These are phyloP conservation scores for Zopfochytrium polystomum DNA, from an alignment of 371 early-diverging fungal genomes.

Conservation along the genomic window DNA sequence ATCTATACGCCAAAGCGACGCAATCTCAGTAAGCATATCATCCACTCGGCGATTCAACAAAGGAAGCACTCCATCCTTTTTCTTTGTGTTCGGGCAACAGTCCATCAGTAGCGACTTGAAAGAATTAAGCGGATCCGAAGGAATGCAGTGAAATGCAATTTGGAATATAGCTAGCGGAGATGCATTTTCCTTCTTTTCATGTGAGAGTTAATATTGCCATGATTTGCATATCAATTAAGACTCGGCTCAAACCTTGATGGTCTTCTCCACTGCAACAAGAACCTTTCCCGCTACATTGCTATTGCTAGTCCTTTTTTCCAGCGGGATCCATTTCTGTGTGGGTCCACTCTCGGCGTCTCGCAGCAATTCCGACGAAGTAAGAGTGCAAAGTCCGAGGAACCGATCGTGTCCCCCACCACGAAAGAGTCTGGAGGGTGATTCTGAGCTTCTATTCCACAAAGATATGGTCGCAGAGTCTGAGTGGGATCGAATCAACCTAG, in stretches of 20 bases:
- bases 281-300: slow-evolving; percentile 33
- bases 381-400: background rate
- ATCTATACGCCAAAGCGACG: no score
- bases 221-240: background rate
- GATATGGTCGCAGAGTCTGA: no score
- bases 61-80: no score
- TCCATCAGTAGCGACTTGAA: slow-evolving; percentile 17
- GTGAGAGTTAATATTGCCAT: background rate
- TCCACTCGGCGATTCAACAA: no score
- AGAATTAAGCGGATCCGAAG: slow-evolving; percentile 23
- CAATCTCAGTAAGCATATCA: no score
- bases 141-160: slow-evolving; percentile 23
- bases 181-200: background rate
- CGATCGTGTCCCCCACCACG: slow-evolving; percentile 27
- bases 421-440: slow-evolving; percentile 28
- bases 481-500: no score
- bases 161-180: background rate
- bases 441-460: no score
- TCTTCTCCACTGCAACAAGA: slow-evolving; percentile 5
- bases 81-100: no score
- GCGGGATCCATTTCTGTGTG: slow-evolving; percentile 7
- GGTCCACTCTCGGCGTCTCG: no score
- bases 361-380: background rate
- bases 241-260: slow-evolving; percentile 5
- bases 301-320: slow-evolving; percentile 31